phyloP scores from a whole-genome alignment of 2,329 filamentous ascomycete species.

The Coleophoma eucalyptorum region DNA sequence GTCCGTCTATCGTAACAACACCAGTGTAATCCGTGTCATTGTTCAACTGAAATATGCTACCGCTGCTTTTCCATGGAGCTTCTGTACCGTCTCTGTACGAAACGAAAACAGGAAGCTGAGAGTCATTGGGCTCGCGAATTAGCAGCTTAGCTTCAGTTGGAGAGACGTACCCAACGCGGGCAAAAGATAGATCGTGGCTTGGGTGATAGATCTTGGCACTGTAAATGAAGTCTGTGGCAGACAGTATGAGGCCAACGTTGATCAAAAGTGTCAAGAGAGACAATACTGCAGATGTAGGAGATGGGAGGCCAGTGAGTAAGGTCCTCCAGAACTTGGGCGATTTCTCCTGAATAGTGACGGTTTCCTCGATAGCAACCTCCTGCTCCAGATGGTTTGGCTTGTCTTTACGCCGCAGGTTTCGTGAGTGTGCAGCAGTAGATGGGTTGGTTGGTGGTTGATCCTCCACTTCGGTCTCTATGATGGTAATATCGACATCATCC shows the following conservation, averaged over 20 bases:
- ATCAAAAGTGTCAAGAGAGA: conserved; percentile 67
- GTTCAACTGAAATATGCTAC: conserved; percentile 60
- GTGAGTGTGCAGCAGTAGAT: conserved; percentile 21
- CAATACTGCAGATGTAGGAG: conserved; percentile 60
- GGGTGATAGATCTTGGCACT: conserved; percentile 68
- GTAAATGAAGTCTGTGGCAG: conserved; percentile 76
- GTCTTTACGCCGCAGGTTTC: conserved; percentile 16
- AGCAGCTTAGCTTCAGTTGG: conserved; percentile 75
- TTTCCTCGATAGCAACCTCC: conserved; percentile 61
- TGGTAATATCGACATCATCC: conserved; percentile 53
- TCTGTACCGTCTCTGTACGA: conserved; percentile 59
- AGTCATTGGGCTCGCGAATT: conserved; percentile 75
- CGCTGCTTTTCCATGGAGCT: conserved; percentile 62
- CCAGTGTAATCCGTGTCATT: conserved; percentile 82
- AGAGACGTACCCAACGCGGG: conserved; percentile 83
- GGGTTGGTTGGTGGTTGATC: conserved; percentile 24
- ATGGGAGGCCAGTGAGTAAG: conserved; percentile 73
- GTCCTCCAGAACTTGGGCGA: conserved; percentile 56
- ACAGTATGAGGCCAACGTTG: conserved; percentile 65
- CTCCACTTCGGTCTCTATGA: conserved; percentile 42
- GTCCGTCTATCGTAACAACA: conserved; percentile 56
- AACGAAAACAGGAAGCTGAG: conserved; percentile 71
- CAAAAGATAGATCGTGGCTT: conserved; percentile 75
- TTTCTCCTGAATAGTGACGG: conserved; percentile 53
- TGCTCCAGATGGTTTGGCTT: conserved; percentile 36